phyloP scores from a whole-genome alignment of 2,329 filamentous ascomycete genomes.

The Septoria linicola region DNA sequence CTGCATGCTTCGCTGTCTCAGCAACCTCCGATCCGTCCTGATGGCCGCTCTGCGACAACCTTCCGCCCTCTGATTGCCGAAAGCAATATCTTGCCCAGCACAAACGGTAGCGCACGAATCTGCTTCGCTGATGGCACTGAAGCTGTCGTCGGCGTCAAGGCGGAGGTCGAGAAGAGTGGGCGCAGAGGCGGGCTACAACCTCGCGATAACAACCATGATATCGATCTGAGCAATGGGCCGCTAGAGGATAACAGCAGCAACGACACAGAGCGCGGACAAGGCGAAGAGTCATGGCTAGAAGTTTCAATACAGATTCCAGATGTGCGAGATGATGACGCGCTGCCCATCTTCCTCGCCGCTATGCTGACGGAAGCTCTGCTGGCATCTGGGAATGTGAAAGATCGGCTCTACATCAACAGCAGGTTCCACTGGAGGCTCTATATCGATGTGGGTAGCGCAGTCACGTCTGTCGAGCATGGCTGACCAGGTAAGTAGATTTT shows the following conservation, averaged over 20 bases:
- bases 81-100: constrained; percentile 80
- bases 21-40: constrained; percentile 80
- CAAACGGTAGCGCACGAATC: constrained; percentile 89
- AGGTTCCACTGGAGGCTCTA: constrained; percentile 97
- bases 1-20: constrained; percentile 83
- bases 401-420: constrained; percentile 79
- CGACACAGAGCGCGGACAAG: constrained; percentile 34
- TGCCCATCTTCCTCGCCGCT: constrained; percentile 80
- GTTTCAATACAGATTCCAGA: constrained; percentile 90
- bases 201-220: constrained; percentile 18
- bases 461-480: not conserved
- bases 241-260: constrained; percentile 46
- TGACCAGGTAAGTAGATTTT: constrained; percentile 62
- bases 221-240: constrained; percentile 37
- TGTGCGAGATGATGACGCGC: constrained; percentile 82
- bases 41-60: constrained; percentile 76
- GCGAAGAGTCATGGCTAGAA: constrained; percentile 76
- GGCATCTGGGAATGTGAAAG: constrained; percentile 64
- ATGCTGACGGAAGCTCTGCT: constrained; percentile 88
- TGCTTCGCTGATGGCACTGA: constrained; percentile 95
- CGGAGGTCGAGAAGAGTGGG: constrained; percentile 78
- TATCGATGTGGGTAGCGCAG: constrained; percentile 69
- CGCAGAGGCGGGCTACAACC: constrained; percentile 25
- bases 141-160: constrained; percentile 92
- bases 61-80: constrained; percentile 91